Percentiles rank a stretch among this genome's conserved stretches.
phyloP scores from a whole-genome alignment of 768 basidiomycete genomes.

The Leccinum uliginosum region DNA sequence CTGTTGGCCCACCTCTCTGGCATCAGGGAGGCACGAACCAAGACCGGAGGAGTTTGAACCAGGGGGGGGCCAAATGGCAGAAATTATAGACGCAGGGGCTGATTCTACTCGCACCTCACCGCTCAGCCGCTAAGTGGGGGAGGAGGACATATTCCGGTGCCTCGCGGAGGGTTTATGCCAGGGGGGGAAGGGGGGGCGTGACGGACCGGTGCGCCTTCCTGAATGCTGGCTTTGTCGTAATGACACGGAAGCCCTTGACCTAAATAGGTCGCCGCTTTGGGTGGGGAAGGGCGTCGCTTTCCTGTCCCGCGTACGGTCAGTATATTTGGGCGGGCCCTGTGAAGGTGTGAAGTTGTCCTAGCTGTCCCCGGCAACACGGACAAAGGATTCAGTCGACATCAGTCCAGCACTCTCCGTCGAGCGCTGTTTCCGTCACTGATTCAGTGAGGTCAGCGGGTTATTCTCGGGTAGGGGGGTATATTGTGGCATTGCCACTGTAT shows the following conservation, averaged over 20 bases:
- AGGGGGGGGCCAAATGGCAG: not conserved
- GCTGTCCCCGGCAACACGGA: no score
- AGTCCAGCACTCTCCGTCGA: no score
- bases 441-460: no score
- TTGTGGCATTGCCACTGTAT: no score
- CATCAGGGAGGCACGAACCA: not conserved
- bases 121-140: constrained; percentile 1
- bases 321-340: not conserved
- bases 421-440: no score
- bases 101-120: not conserved
- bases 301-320: constrained; percentile 6
- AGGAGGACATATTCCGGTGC: constrained; percentile 3
- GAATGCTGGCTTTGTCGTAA: not conserved
- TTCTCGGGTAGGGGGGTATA: no score
- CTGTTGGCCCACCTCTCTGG: not conserved
- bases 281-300: not conserved
- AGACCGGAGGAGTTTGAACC: not conserved
- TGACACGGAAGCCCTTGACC: not conserved
- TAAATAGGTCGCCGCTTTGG: constrained; percentile 3
- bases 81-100: not conserved
- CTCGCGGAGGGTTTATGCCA: constrained; percentile 6
- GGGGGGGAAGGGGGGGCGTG: no score
- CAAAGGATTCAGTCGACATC: no score
- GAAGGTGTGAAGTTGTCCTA: no score
- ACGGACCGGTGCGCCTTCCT: not conserved